Conservation (phyloP, 2,329 filamentous ascomycete genomes). For the Ophiostoma piceae region DNA sequence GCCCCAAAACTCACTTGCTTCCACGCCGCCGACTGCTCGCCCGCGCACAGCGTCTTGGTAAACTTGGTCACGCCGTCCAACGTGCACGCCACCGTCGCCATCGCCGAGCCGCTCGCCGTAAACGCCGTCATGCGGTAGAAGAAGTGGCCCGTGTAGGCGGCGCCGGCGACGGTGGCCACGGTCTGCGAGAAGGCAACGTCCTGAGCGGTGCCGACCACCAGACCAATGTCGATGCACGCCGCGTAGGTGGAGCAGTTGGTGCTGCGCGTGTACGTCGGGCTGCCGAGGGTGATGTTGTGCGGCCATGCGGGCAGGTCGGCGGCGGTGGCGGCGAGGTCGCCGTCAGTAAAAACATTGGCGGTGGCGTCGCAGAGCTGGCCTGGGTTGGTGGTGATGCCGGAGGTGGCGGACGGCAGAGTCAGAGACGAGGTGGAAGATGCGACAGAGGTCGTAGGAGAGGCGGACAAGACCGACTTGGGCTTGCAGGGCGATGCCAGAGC, state of each 20-base stretch:
- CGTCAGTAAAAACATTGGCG: not conserved
- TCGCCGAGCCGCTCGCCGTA: not conserved
- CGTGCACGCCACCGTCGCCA: constrained; percentile 4
- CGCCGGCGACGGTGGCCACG: not conserved
- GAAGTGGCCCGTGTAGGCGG: not conserved
- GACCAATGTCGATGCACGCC: not conserved
- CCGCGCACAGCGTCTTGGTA: constrained; percentile 4
- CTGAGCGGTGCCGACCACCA: not conserved
- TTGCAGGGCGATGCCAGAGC: not conserved
- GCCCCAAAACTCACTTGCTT: not conserved
- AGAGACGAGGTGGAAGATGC: not conserved
- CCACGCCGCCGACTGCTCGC: not conserved
- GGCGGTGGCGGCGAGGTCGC: not conserved
- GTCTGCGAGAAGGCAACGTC: not conserved
- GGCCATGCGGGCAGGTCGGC: not conserved
- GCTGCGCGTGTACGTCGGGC: not conserved
- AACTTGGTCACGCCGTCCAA: not conserved
- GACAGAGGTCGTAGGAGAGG: not conserved
- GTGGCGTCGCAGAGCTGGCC: not conserved
- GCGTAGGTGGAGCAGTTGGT: not conserved
- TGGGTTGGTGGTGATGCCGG: not conserved
- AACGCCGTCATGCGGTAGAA: not conserved
- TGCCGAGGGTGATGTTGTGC: not conserved
- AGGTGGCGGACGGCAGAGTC: not conserved
- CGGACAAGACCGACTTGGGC: not conserved